A percentile compares a stretch with the other conserved stretches of the same genome.
Evolutionary conservation across 129 eudicot species (phyloP).

Genomic region (Lactuca saligna): DNA sequence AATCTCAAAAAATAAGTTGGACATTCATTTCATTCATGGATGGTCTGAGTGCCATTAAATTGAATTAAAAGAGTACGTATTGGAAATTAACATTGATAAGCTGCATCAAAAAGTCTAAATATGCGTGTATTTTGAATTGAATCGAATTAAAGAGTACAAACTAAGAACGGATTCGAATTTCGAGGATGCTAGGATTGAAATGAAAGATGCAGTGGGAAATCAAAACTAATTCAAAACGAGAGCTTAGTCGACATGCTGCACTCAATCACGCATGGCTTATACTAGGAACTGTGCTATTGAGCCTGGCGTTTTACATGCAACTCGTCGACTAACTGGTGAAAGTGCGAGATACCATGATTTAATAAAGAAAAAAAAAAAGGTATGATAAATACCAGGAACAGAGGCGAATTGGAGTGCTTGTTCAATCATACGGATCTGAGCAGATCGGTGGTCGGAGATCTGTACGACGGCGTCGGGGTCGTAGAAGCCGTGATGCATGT

Average conservation of each 20-base stretch:
- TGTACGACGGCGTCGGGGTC: slow-evolving; percentile 47
- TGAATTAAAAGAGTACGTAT: background rate
- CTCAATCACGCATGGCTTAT: background rate
- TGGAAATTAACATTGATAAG: background rate
- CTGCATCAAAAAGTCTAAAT: too few species aligned
- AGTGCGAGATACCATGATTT: background rate
- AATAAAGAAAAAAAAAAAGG: background rate
- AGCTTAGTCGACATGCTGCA: background rate
- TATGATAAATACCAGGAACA: slow-evolving; percentile 45
- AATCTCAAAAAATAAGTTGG: too few species aligned
- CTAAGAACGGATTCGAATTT: background rate
- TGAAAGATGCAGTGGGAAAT: background rate
- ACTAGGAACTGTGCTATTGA: background rate
- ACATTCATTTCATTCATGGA: too few species aligned
- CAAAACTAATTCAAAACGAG: background rate
- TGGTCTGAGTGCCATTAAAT: background rate
- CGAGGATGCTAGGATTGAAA: background rate
- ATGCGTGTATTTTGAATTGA: background rate
- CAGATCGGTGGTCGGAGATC: slow-evolving; percentile 64
- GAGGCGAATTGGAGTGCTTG: slow-evolving; percentile 72
- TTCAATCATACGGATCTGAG: slow-evolving; percentile 96
- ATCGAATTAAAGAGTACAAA: slow-evolving; percentile 3
- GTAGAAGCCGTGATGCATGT: slow-evolving; percentile 96
- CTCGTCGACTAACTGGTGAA: background rate
- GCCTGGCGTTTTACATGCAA: slow-evolving; percentile 1